Conservation (phyloP, 2,329 filamentous ascomycete genomes). For the Colletotrichum australisinense region DNA sequence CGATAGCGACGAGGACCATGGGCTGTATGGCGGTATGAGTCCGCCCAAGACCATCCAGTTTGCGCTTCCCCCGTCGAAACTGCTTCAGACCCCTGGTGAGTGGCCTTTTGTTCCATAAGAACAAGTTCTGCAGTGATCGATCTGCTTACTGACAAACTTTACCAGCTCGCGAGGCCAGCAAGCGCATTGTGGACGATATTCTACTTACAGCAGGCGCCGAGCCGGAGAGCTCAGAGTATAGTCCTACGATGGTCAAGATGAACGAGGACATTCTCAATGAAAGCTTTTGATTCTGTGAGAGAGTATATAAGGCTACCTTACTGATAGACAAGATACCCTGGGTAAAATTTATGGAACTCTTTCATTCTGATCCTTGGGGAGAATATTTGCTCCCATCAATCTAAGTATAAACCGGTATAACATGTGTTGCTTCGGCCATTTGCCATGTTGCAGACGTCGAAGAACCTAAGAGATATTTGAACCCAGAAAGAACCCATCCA, state of each 20-base stretch:
- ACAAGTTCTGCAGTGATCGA: neutral
- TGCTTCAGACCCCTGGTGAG: constrained; percentile 84
- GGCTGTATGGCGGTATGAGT: constrained; percentile 78
- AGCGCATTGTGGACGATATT: constrained; percentile 83
- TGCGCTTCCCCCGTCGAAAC: constrained; percentile 78
- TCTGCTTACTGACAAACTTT: constrained; percentile 32
- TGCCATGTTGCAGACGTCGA: neutral
- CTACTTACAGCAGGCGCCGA: constrained; percentile 79
- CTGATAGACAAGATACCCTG: neutral
- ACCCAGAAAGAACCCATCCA: neutral
- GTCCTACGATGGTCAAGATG: constrained; percentile 74
- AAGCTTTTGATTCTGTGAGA: constrained; percentile 60
- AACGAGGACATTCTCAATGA: constrained; percentile 71
- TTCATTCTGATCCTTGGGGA: neutral
- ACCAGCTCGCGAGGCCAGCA: constrained; percentile 81
- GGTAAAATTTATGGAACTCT: neutral
- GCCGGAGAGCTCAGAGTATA: constrained; percentile 66
- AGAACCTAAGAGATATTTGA: neutral
- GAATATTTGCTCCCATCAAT: too few relatives aligned
- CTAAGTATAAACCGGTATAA: neutral
- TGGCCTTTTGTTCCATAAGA: neutral
- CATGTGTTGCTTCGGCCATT: neutral
- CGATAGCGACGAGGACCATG: constrained; percentile 74
- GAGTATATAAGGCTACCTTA: neutral
- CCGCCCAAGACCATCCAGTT: constrained; percentile 96